Evolutionary conservation across 441 rosid genomes (phyloP).

Genomic region (Brassica hybrid): DNA sequence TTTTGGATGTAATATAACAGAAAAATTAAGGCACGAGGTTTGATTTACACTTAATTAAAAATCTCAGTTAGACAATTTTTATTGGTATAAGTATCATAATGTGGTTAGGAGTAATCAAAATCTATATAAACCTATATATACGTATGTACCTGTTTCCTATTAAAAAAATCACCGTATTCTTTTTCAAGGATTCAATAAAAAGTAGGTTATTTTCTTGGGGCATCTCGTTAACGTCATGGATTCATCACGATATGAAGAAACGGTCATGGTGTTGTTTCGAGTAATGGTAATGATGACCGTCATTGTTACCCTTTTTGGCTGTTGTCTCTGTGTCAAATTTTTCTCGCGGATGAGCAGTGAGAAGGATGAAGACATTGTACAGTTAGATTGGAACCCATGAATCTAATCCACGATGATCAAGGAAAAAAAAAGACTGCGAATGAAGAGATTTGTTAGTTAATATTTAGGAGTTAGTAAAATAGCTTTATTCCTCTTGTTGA

Average conservation of each 20-base stretch:
- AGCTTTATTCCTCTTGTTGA: neutral
- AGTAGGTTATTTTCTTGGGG: neutral
- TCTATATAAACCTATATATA: neutral
- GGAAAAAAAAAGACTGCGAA: neutral
- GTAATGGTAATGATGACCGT: neutral
- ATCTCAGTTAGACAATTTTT: no score
- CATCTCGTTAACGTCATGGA: neutral
- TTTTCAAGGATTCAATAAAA: neutral
- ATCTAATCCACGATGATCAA: neutral
- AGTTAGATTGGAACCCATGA: neutral
- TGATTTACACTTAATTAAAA: no score
- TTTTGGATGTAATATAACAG: no score
- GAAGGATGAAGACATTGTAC: constrained; percentile 7
- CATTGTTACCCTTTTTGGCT: neutral
- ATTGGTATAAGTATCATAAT: neutral
- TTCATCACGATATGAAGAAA: neutral
- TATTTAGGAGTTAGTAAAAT: neutral
- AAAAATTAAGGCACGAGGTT: no score
- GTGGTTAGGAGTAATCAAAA: neutral
- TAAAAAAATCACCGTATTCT: neutral
- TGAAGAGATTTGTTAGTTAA: neutral
- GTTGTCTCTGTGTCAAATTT: neutral
- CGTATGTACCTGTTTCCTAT: neutral
- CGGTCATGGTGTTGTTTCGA: neutral
- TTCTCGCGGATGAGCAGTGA: constrained; percentile 4